Evolutionary conservation across 805 yeast genomes (phyloP), one percentile per base, ranked within the genome.

Genomic region (Suhomyces canberraensis): DNA sequence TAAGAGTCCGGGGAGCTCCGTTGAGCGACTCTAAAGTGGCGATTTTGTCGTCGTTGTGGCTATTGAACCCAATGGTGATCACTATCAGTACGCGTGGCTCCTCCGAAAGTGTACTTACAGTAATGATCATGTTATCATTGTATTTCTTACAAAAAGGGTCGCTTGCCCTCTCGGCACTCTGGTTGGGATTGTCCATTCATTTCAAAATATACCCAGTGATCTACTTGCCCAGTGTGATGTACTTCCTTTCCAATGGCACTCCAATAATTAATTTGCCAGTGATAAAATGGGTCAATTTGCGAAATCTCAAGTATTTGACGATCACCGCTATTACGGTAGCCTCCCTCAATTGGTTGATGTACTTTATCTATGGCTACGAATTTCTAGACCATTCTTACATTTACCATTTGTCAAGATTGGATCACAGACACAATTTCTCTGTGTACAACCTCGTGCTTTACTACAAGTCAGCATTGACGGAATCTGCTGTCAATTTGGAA

Each of bases 371-470:
- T 52, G 96, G 96, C 1, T 54, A 63, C 31, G 91, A 86, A 45
- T 91, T 82, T 54, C 41, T 93, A 9, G 66, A 77, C 28, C 85
- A 91, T 48, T 75, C 96, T 0, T 89, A 86, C 54, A 53, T 88
- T 4, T 90, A 91, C 56, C 98, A 91, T 58, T 63, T 91, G 28
- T 69, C 76, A 7, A 69, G 98, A 42, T 60, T 87, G 3, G 98
- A 93, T 58, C 98, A 93, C 59, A 76, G 98, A 32, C 98, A 93
- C 61, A 93, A 93, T 60, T 93, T 93, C 55, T 86, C 96, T 4
- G 68, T 90, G 2, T 93, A 90, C 74, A 85, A 90, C 56, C 65
- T 87, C 9, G 65, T 81, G 16, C 64, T 93, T 27, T 84, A 84
- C 56, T 76, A 74, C 53, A 73, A 73, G 31, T 80, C 89, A 2